Conservation (phyloP, 2,329 filamentous ascomycete species). For the Colletotrichum agaves region DNA sequence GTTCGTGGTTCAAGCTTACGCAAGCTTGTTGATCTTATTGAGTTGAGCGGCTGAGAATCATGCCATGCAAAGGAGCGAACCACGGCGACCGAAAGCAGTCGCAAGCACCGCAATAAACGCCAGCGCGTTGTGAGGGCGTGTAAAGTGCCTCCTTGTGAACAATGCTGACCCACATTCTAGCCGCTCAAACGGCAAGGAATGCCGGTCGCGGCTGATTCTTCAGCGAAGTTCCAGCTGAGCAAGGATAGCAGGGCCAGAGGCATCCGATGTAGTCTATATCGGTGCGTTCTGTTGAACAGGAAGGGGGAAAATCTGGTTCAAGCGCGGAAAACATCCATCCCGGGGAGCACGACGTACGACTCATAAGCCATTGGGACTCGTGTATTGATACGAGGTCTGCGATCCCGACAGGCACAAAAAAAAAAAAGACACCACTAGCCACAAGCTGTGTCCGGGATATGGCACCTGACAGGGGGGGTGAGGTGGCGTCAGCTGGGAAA, state of each 20-base stretch:
- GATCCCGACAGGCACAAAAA: conserved; percentile 25
- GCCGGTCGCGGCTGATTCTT: conserved; percentile 27
- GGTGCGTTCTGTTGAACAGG: conserved; percentile 8
- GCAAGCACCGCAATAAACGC: conserved; percentile 12
- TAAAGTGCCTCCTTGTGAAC: conserved; percentile 26
- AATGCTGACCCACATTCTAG: conserved; percentile 27
- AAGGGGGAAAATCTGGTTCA: conserved; percentile 3
- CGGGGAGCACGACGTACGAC: conserved; percentile 30
- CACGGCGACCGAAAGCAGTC: not conserved
- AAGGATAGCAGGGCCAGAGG: conserved; percentile 28
- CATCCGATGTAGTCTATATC: conserved; percentile 28
- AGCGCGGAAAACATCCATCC: conserved; percentile 8
- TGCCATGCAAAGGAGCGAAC: conserved; percentile 18
- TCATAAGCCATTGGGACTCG: conserved; percentile 28
- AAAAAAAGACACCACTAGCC: conserved; percentile 18
- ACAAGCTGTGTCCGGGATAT: conserved; percentile 19
- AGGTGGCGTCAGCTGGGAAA: conserved; percentile 26
- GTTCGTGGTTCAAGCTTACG: conserved; percentile 23
- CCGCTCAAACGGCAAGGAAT: conserved; percentile 23
- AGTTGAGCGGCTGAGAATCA: conserved; percentile 34
- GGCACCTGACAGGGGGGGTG: conserved; percentile 21
- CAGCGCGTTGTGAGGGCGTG: conserved; percentile 20
- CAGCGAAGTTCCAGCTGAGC: conserved; percentile 22
- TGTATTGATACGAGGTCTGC: conserved; percentile 12
- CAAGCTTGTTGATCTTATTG: conserved; percentile 16